These are phyloP conservation scores for Pezicula rhizophila DNA, from an alignment of 2,329 filamentous ascomycete genomes.

Conservation along the genomic window DNA sequence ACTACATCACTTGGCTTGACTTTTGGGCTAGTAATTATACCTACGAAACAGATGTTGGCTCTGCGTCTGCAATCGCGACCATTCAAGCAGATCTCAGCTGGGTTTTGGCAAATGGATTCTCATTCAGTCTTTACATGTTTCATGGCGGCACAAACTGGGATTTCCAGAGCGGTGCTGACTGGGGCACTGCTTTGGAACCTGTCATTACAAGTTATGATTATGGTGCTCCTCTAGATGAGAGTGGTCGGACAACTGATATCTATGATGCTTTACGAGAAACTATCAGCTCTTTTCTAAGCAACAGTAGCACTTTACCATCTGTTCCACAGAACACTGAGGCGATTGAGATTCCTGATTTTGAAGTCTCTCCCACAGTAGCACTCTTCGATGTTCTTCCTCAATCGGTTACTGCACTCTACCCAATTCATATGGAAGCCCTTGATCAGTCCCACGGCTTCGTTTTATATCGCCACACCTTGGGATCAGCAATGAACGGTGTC, in stretches of 20 bases:
- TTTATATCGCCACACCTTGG: constrained; percentile 35
- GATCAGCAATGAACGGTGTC: constrained; percentile 22
- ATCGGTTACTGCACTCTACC: constrained; percentile 19
- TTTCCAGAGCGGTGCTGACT: constrained; percentile 40
- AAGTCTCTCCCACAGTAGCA: constrained; percentile 29
- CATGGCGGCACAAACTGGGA: constrained; percentile 47
- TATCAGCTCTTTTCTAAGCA: constrained; percentile 32
- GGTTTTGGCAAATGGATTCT: constrained; percentile 32
- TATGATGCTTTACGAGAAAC: constrained; percentile 35
- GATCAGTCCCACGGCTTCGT: constrained; percentile 38
- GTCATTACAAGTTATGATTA: constrained; percentile 46
- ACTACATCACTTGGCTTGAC: constrained; percentile 39
- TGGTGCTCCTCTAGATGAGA: constrained; percentile 43
- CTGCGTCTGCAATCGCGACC: constrained; percentile 17
- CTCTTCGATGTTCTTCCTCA: constrained; percentile 33
- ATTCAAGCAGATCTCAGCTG: constrained; percentile 31
- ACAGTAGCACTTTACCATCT: constrained; percentile 30
- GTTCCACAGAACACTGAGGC: constrained; percentile 29
- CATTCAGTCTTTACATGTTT: constrained; percentile 47
- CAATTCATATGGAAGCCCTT: constrained; percentile 39
- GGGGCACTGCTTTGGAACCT: constrained; percentile 32
- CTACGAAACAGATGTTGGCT: constrained; percentile 30
- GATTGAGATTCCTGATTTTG: constrained; percentile 30
- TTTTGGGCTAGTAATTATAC: constrained; percentile 35
- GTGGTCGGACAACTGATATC: constrained; percentile 37